Evolutionary conservation across 306 rosid species (phyloP).

Genomic region (Sicyos baderoa): DNA sequence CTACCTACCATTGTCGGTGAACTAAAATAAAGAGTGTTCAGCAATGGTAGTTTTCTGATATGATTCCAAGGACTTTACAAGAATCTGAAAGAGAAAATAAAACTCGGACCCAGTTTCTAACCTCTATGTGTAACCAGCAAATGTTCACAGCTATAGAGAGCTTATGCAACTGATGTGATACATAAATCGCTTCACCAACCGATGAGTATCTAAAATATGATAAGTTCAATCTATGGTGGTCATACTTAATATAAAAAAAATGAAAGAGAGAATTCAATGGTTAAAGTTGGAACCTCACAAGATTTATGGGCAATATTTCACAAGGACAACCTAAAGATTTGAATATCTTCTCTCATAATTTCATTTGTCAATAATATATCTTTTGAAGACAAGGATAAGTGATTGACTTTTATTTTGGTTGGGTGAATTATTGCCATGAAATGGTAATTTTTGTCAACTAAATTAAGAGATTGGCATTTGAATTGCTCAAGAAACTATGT

Average conservation of each 20-base stretch:
- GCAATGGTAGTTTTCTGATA: background rate
- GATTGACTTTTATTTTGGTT: slow-evolving; percentile 1
- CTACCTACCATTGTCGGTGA: no score
- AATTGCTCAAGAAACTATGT: background rate
- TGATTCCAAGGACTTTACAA: background rate
- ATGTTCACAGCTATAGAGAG: background rate
- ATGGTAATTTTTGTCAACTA: background rate
- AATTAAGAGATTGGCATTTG: background rate
- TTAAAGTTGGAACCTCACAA: background rate
- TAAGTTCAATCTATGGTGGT: no score
- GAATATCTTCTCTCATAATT: background rate
- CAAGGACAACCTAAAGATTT: background rate
- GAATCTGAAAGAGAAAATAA: background rate
- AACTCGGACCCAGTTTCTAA: background rate
- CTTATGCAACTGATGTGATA: background rate
- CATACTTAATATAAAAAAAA: background rate
- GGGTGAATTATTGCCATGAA: background rate
- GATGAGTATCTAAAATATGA: no score
- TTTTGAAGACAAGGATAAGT: background rate
- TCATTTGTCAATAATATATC: background rate
- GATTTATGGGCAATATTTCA: background rate
- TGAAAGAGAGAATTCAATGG: background rate
- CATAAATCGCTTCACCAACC: background rate
- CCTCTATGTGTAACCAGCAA: background rate
- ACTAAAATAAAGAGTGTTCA: background rate